phyloP scores from a whole-genome alignment of 2,329 filamentous ascomycete species.

The Sporothrix pallida region DNA sequence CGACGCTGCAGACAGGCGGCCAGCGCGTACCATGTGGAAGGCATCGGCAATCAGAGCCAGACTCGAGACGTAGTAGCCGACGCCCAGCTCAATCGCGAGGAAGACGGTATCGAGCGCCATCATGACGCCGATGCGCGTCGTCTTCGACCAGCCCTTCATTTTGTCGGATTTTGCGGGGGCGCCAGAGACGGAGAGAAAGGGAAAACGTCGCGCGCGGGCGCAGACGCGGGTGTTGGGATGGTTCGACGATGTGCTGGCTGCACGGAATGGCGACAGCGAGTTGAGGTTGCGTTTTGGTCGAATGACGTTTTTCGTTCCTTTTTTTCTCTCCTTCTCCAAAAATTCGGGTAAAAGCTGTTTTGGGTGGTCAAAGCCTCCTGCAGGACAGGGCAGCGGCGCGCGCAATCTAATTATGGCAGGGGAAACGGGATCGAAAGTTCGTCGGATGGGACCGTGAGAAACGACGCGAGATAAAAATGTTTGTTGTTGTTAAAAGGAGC shows the following conservation, averaged over 20 bases:
- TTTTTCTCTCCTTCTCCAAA: not conserved
- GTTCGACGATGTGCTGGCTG: constrained; percentile 12
- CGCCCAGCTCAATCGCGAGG: constrained; percentile 85
- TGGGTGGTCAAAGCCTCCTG: constrained; percentile 1
- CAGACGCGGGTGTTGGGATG: not conserved
- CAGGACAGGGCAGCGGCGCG: not conserved
- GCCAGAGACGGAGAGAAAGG: not conserved
- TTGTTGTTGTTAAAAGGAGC: not conserved
- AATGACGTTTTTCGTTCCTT: constrained; percentile 4
- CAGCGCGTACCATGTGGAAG: constrained; percentile 84
- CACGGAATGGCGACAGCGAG: constrained; percentile 9
- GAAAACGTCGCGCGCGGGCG: not conserved
- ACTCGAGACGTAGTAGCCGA: constrained; percentile 86
- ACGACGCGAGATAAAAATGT: not conserved
- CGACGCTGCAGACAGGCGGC: constrained; percentile 10
- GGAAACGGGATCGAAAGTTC: not conserved
- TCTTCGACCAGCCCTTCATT: constrained; percentile 79
- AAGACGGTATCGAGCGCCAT: constrained; percentile 87
- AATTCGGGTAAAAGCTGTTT: not conserved
- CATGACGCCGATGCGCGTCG: constrained; percentile 89
- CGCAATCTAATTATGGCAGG: not conserved
- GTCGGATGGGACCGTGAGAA: not conserved
- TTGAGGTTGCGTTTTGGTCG: not conserved
- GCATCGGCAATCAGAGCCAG: constrained; percentile 94
- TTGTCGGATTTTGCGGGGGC: constrained; percentile 4